Evolutionary conservation across 1,284 basidiomycete genomes (phyloP).

Genomic region (Ustilago shanxiensis): DNA sequence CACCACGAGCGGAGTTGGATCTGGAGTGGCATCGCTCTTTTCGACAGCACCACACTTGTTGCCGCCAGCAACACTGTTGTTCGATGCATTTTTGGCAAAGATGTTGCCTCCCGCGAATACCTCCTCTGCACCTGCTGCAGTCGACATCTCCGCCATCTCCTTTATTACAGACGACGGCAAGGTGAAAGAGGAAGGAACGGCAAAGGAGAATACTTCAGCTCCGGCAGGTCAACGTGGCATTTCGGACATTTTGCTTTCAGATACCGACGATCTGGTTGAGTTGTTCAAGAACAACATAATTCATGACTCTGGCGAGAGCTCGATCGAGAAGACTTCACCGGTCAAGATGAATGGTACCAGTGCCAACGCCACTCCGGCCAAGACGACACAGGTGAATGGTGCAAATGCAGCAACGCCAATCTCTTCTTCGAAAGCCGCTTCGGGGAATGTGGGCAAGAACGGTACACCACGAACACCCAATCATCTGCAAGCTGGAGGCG

Average conservation of each 20-base stretch:
- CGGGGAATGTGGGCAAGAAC: not conserved
- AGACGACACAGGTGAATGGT: constrained; percentile 28
- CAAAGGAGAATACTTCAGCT: not conserved
- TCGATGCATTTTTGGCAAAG: constrained; percentile 79
- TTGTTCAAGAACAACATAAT: constrained; percentile 39
- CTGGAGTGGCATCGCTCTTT: constrained; percentile 74
- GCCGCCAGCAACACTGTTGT: constrained; percentile 81
- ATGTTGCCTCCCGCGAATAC: constrained; percentile 73
- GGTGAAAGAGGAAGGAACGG: not conserved
- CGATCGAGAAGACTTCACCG: constrained; percentile 1
- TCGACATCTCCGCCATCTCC: not conserved
- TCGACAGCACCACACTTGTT: constrained; percentile 83
- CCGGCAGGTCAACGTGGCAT: constrained; percentile 16
- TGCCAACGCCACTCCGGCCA: constrained; percentile 21
- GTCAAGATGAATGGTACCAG: constrained; percentile 11
- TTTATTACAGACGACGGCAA: constrained; percentile 6
- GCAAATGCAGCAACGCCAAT: not conserved
- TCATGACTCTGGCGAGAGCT: constrained; percentile 1
- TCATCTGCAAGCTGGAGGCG: not conserved
- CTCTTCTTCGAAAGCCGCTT: not conserved
- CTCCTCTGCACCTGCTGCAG: not conserved
- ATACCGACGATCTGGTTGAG: constrained; percentile 46
- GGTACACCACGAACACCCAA: constrained; percentile 10
- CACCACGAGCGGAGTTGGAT: constrained; percentile 12
- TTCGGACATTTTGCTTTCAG: constrained; percentile 31